Evolutionary conservation across 805 yeast species (phyloP), one percentile per base, ranked within the genome.

Genomic region (Candida krabiensis): DNA sequence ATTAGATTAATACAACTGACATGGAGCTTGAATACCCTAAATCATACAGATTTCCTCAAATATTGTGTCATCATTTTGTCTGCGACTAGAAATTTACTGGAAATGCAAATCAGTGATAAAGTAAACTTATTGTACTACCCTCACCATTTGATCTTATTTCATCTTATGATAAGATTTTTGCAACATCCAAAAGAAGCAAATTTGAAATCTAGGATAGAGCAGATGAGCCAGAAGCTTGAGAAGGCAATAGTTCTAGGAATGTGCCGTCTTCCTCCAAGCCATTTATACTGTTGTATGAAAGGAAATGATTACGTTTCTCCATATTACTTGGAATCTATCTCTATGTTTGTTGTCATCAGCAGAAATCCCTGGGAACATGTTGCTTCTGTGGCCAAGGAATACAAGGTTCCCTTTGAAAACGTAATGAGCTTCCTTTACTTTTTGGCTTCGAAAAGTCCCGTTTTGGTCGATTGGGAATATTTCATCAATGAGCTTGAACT

Each of bases 391-490:
- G 32, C 52, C 7, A 28, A 26, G 9, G 46, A 41, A 9, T 6
- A 39, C 17, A 24, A 37, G 1, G 28, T 58, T 3, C 38, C 37
- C 8, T 40, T 50, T 17, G 28, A 35, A 5, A 50, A 52, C 30
- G 55, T 59, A 12, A 41, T 53, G 2, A 43, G 42, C 14, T 55
- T 53, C 22, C 35, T 60, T 1, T 60, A 52, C 30, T 57, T 56
- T 23, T 26, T 60, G 14, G 53, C 55, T 22, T 49, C 61, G 5
- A 39, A 37, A 23, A 19, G 36, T 3, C 45, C 44, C 5, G 55
- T 60, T 9, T 35, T 52, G 14, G 50, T 47, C 13, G 61, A 61
- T 41, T 61, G 66, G 66, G 63, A 56, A 21, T 56, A 39, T 25
- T 61, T 50, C 30, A 44, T 53, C 21, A 33, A 46, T n/a, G 54